Base-by-base conservation (phyloP, 345 rosid genomes). In the Eucalyptus regnans region DNA sequence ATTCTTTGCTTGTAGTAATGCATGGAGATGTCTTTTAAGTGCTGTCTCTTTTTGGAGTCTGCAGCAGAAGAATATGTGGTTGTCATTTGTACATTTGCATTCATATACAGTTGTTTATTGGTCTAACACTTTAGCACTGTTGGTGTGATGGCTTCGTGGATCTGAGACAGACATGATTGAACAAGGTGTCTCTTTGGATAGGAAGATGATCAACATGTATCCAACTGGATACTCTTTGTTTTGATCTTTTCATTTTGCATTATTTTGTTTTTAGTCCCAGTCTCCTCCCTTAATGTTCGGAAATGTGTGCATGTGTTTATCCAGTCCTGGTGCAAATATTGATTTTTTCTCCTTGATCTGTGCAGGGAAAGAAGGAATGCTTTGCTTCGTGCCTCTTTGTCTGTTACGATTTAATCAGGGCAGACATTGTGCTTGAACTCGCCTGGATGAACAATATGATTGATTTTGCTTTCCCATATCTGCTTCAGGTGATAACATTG, bases 311-410 rank as follows among this genome's bases (percentile, higher is more conserved):
- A 43, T 41, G 50, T 64, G 80, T 87, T 68, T 46, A 48, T 62
- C 88, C 8, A 23, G 14, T 76, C 48, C 48, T 41, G 84, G 48
- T 41, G 84, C 48, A 76, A 76, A 76, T 76, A 41, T 41, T 76
- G 5, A 76, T 87, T 49, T 44, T 48, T 87, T 46, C 37, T 49
- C 83, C 48, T 71, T 64, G 41, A 31, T 87, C 46, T 86, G 54
- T 87, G 89, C 96, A 96, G 97, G 96, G 96, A 33, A 97, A 96
- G 93, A 97, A 97, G 92, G 99, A 97, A 92, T 96, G 99, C 90
- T 97, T 97, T 87, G 98, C 98, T 17, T 91, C 99, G 25, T 97
- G 98, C 93, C 96, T 97, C 83, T 97, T 97, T 93, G 99, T 97
- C 48, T 97, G 99, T 90, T 95, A 97, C 46, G 99, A 97, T 88